A percentile compares a stretch with the other conserved stretches of the same genome.
Conservation (phyloP, 1,139 yeast genomes). For the Candida sojae region DNA sequence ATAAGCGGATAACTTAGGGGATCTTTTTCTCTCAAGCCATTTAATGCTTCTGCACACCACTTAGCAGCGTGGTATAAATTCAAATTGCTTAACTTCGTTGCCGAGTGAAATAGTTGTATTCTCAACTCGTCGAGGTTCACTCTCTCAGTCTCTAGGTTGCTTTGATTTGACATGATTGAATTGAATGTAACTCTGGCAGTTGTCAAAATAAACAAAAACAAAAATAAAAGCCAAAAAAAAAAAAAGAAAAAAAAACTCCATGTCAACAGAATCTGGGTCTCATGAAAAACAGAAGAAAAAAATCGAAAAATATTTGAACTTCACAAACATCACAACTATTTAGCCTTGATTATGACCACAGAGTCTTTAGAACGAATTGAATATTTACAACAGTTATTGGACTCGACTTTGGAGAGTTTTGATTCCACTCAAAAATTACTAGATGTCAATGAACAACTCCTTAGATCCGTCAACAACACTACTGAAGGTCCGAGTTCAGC, state of each 20-base stretch:
- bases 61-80: slow-evolving; percentile 70
- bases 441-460: slow-evolving; percentile 8
- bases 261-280: too few species aligned
- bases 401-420: slow-evolving; percentile 13
- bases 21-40: slow-evolving; percentile 29
- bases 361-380: slow-evolving; percentile 5
- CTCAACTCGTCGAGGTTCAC: slow-evolving; percentile 18
- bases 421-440: slow-evolving; percentile 18
- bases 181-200: background rate
- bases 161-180: background rate
- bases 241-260: background rate
- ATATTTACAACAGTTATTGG: slow-evolving; percentile 6
- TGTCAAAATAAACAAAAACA: background rate
- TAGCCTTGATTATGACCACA: background rate
- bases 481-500: background rate
- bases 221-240: background rate
- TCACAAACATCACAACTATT: background rate
- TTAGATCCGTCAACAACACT: background rate
- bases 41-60: slow-evolving; percentile 82
- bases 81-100: slow-evolving; percentile 33
- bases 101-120: slow-evolving; percentile 26
- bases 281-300: background rate
- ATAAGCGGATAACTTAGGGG: slow-evolving; percentile 7
- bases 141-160: slow-evolving; percentile 6
- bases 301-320: too few species aligned